Base-by-base conservation (phyloP, 495 filamentous ascomycete genomes). In the Lasiosphaeriaceae sp. region DNA sequence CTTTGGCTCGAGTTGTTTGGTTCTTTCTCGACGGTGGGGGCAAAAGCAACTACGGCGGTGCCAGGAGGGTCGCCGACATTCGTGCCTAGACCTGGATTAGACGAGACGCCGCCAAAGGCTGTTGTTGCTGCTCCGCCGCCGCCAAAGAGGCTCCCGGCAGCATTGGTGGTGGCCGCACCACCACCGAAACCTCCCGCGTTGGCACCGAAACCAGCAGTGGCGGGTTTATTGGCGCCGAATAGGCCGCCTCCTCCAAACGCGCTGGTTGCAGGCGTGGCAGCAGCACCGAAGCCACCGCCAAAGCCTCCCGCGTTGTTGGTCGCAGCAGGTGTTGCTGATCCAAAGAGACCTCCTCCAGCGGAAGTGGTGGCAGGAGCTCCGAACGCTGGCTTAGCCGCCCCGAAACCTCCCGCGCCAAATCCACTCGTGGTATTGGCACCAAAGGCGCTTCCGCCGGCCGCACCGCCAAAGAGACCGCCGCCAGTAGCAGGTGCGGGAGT, bases 11-110 rank as follows among this genome's bases (percentile, higher is more conserved):
- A 81, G 5, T 74, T 74, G 50, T 74, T 76, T 16, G 65, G 65
- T 61, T 98, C 95, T 67, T 96, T 97, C 72, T 98, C 94, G n/a
- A 78, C 76, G 39, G 80, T 81, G 1, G 90, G 74, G 46, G 80
- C 75, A 73, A 96, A 98, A 7, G 86, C 84, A 14, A 74, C 71
- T 20, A 86, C 82, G 17, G 82, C 90, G 7, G 95, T 98, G 50
- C 94, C 80, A 44, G 77, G 77, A 52, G 78, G 78, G 51, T 86
- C 77, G 63, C 75, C 73, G 60, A 81, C 62, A 49, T 72, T 68
- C 39, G 64, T 59, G 58, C 65, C 70, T 17, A 66, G 68, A 19
- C 73, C 74, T 12, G 73, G 68, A 52, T 76, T 74, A 34, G 64
- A 69, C 0, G 74, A 65, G 23, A 76, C 65, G 8, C 83, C 64